Evolutionary conservation across 2,329 filamentous ascomycete genomes (phyloP), one percentile per base, ranked within the genome.

Genomic region (Monilinia aucupariae): DNA sequence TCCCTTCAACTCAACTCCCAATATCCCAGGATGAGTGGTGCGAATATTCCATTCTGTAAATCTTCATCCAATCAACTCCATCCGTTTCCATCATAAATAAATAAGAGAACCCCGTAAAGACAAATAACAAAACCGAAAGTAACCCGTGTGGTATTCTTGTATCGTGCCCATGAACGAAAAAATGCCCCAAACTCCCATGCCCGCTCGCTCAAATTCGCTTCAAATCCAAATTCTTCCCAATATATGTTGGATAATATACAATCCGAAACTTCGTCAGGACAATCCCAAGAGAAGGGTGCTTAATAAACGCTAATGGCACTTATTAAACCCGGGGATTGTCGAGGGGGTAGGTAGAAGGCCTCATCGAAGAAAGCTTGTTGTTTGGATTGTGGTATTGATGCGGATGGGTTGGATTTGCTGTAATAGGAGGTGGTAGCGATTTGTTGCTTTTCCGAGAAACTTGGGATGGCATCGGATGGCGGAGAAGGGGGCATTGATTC

Each of bases 401-500:
- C 6, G 32, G 71, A 68, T 59, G 71, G 62, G 67, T 75, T 69
- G 55, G 71, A 61, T 68, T 75, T 70, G 56, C 69, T 62, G 66
- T 74, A 73, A 70, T 71, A 75, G 47, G 73, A 73, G 63, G 78
- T 76, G 5, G 76, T 76, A 37, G 75, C 75, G 65, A 78, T 75
- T 63, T 75, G 68, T 71, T 84, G 78, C 78, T 87, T 84, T 70
- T 83, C 79, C 52, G 81, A 78, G 72, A 91, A 89, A 48, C 80
- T 76, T 65, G 84, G 79, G 60, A 91, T 77, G 43, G 81, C 34
- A 55, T 67, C 61, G n/a, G 69, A 69, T n/a, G 73, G 71, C 41
- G 73, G 72, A 39, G 73, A 73, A 25, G 87, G 87, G 9, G 89
- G 89, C 84, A 90, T 79, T 54, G 81, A 78, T 69, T 90, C 86